Evolutionary conservation across 768 basidiomycete species (phyloP), one percentile per base, ranked within the genome.

Genomic region (Lactifluus subvellereus): DNA sequence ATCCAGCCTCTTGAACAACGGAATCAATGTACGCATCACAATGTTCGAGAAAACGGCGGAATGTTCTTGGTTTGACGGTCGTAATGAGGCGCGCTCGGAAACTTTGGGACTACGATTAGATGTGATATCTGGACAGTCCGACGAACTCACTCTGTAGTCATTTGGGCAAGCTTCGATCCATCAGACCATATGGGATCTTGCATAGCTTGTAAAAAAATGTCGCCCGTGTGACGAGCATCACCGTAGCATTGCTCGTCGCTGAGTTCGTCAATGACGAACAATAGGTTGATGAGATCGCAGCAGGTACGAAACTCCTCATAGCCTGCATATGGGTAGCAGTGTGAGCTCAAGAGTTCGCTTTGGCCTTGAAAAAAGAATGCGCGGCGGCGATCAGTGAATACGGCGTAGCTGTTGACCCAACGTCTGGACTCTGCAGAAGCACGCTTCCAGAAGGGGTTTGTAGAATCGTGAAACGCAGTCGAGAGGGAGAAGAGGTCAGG

Each of bases 191-290:
- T 70, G 13, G 79, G 71, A 64, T 84, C 75, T 64, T 72, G 75
- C 77, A 87, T 77, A 11, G 80, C 80, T 60, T 81, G 77, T 54
- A 83, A 72, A 65, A 82, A 82, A 27, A 80, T 75, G 52, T 79
- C 75, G 18, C 83, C 82, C 33, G 82, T 85, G 30, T 74, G 74
- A 48, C 76, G 76, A 45, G 84, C 86, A 53, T 82, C 85, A 58
- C 73, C 72, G 32, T 80, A 82, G 69, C 75, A 79, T 70, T 86
- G 86, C 61, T 86, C 84, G 66, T 87, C 85, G 71, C 83, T 86
- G 57, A 85, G 78, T 72, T 87, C 86, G 71, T 88, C 87, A 54
- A 86, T 77, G 61, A 84, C 82, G 73, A 85, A 87, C 33, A 88
- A 78, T 13, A 84, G 73, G 68, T 87, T 85, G 62, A 85, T 79